Evolutionary conservation across 441 rosid genomes (phyloP).

Genomic region (Pelargonium cotyledonis): DNA sequence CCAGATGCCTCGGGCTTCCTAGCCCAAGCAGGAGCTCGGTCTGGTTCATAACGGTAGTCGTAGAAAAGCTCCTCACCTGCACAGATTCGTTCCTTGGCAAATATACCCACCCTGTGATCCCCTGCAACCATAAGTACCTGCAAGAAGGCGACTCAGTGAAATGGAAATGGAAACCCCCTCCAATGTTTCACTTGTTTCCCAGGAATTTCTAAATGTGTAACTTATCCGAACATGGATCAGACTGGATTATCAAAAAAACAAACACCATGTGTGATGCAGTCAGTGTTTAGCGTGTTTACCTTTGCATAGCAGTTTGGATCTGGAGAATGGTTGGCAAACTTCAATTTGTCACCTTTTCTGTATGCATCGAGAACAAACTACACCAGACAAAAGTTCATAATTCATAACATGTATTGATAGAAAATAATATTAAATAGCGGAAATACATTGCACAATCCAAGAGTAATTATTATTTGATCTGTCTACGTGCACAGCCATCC

Average conservation of each 20-base stretch:
- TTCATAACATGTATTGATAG: background rate
- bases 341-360: conserved; percentile 93
- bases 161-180: background rate
- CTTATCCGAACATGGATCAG: no score
- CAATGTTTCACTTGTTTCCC: no score
- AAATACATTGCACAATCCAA: no score
- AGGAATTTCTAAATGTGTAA: no score
- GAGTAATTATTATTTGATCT: no score
- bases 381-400: conserved; percentile 20
- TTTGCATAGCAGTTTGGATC: conserved; percentile 96
- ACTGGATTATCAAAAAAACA: no score
- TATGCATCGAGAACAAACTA: conserved; percentile 98
- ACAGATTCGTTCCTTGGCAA: conserved; percentile 85
- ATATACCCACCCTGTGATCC: conserved; percentile 93
- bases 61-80: conserved; percentile 93
- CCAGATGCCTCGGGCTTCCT: conserved; percentile 89
- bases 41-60: conserved; percentile 93
- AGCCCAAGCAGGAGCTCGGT: conserved; percentile 97
- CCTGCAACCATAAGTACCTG: conserved; percentile 99
- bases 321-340: conserved; percentile 95
- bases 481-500: no score
- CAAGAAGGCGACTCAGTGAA: conserved; percentile 13
- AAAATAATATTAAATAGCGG: background rate
- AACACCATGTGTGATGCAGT: no score
- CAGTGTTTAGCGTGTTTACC: conserved; percentile 45